Base-by-base conservation (phyloP, 352 stramenopile species). In the Pythium sp. region DNA sequence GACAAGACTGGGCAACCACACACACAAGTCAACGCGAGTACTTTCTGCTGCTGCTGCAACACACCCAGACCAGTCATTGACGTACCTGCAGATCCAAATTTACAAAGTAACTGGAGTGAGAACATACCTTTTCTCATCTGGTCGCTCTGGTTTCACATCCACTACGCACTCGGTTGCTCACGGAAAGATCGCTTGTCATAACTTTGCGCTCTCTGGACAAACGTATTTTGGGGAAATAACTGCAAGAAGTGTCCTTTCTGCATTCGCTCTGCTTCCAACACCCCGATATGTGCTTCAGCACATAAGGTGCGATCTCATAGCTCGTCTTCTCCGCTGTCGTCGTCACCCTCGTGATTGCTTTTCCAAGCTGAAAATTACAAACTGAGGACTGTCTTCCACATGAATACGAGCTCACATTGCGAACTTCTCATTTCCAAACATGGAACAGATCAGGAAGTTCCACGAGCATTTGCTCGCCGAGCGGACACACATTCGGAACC, bases 401-500 rank as follows among this genome's bases (percentile, higher is more conserved):
- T 38, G 22, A 41, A 64, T 38, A 34, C 8, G 36, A 38, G 26
- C 24, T 24, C 6, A 38, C 34, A 22, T 34, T 12, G 3, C 14
- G 14, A 53, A 30, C 26, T 53, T 43, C 11, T 43, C 58, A 55
- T 54, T 56, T 22, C 2, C 26, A n/a, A 58, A 18, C 0, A 85
- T 87, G 81, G 73, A 86, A 20, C 60, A 75, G 28, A 68, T 79
- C 30, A 64, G 73, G 51, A 73, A 72, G 51, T 71, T 75, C 36
- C 79, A 90, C 58, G 66, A 82, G 20, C 62, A 64, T 30, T 36
- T 87, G 11, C 72, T 89, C 20, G 71, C 69, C n/a, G 75, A 81
- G 43, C 76, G 81, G 54, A 85, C 81, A 4, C 62, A 75, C 28
- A 83, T 87, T 60, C 78, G 79, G 11, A 78, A 87, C 65, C 62